Base-by-base conservation (phyloP, 1,284 basidiomycete genomes). In the Leccinum pachyderme region DNA sequence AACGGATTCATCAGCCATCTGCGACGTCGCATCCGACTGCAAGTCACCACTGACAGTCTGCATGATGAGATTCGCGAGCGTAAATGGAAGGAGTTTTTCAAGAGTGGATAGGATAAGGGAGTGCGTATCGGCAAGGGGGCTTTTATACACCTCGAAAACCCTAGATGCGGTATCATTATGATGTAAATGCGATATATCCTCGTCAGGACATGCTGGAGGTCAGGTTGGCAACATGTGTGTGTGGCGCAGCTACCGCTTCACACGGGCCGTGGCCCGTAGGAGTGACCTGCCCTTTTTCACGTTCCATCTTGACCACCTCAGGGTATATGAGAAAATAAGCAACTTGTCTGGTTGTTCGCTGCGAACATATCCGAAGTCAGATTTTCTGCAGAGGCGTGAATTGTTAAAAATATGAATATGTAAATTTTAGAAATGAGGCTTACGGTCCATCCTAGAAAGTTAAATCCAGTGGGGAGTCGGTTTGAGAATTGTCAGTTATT, bases 31-130 rank as follows among this genome's bases (percentile, higher is more conserved):
- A 47, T 5, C 12, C 18, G 18, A 18, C 18, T 8, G 18, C 2
- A 9, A n/a, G 12, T 12, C 46, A n/a, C 12, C 15, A 41, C 62
- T 63, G 32, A 64, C 63, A 2, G 47, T 67, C 49, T 67, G 58
- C 65, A 67, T 67, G 49, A 37, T 55, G 31, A 5, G 55, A 7
- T 49, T 22, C 1, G 27, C 25, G 46, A 51, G 44, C 35, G 22
- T 49, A 24, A 52, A 51, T 54, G 15, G 33, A 43, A 22, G 8
- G 18, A 49, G 45, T 46, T 46, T 3, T 13, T 47, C 24, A n/a
- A 43, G 22, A 22, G 7, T 7, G 6, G 25, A 31, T 32, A 25
- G 29, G n/a, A 3, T 47, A 29, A n/a, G 25, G 15, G 52, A 45
- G 24, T 1, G 25, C 7, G 2, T 27, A 25, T 8, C 11, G 1